Evolutionary conservation across 345 rosid genomes (phyloP).

Genomic region (Eutrema yunnanense): DNA sequence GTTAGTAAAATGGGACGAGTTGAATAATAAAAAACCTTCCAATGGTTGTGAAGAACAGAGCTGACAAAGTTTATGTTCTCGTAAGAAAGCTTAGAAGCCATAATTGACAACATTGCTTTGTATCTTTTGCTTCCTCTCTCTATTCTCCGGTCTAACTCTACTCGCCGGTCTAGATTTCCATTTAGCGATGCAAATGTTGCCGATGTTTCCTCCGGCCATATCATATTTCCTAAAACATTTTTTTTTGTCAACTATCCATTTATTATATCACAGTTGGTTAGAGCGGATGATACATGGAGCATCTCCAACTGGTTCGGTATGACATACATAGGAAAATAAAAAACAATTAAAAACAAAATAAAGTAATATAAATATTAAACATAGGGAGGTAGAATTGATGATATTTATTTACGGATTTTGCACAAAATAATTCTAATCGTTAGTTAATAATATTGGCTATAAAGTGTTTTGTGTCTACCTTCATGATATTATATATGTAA

Average conservation of each 20-base stretch:
- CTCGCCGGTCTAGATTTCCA: slow-evolving; percentile 34
- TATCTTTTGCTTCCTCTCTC: slow-evolving; percentile 30
- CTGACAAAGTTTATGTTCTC: slow-evolving; percentile 38
- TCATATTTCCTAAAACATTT: slow-evolving; percentile 22
- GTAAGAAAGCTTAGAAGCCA: slow-evolving; percentile 55
- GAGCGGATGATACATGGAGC: too few relatives aligned
- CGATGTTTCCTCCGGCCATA: slow-evolving; percentile 36
- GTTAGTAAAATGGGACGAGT: background rate
- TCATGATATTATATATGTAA: too few relatives aligned
- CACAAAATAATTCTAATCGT: background rate
- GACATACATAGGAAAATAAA: background rate
- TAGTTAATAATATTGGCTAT: too few relatives aligned
- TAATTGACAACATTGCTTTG: slow-evolving; percentile 39
- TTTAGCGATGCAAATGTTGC: slow-evolving; percentile 31
- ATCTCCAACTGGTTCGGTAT: too few relatives aligned
- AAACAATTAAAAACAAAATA: background rate
- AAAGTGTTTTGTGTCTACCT: too few relatives aligned
- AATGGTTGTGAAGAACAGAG: slow-evolving; percentile 25
- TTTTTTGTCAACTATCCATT: too few relatives aligned
- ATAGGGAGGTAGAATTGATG: background rate
- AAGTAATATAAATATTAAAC: too few relatives aligned
- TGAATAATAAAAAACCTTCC: slow-evolving; percentile 35
- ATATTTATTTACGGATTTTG: background rate
- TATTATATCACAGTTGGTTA: too few relatives aligned
- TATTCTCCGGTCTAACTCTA: slow-evolving; percentile 36